Base-by-base conservation (phyloP, 1,139 yeast genomes). In the Tardiomyces digboiensis region DNA sequence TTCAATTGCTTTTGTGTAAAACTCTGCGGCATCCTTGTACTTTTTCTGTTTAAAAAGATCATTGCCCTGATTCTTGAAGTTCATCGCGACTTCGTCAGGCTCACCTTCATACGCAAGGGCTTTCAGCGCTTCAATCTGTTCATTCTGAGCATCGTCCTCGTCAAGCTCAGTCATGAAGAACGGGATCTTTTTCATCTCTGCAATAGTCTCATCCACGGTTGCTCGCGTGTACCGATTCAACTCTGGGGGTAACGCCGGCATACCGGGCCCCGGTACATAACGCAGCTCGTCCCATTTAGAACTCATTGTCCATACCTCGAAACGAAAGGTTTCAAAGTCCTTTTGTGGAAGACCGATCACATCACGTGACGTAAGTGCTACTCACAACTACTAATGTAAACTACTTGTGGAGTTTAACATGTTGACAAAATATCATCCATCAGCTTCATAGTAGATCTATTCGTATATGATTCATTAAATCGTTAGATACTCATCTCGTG, bases 21-120 rank as follows among this genome's bases (percentile, higher is more conserved):
- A 82, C 44, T 76, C 82, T 39, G 86, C 68, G 0, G 98, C 99
- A 51, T 78, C 78, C 48, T 76, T 72, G 63, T 75, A 91, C 53
- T 80, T 78, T 53, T 82, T 84, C 7, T 67, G 69, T 60, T 76
- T 81, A 66, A 74, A 91, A 49, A 86, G 76, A 19, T 87, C 97
- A 59, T 93, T 91, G 10, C 98, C 99, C 60, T 91, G 97, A 50
- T 76, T 81, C 53, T 88, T 88, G 69, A 89, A 91, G 58, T 88
- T 88, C 23, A 77, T 74, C 2, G 97, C 97, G 40, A 89, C 70
- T 57, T 91, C 98, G 55, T 83, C 80, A 0, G 97, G 97, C 50
- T 87, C 95, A 29, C 98, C 98, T 42, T 91, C 98, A 59, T 86
- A 89, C 0, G 95, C 97, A 56, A 93, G 70, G 12, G 96, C 91